Base-by-base conservation (phyloP, 139 green algal species). In the Chlorella sp. region DNA sequence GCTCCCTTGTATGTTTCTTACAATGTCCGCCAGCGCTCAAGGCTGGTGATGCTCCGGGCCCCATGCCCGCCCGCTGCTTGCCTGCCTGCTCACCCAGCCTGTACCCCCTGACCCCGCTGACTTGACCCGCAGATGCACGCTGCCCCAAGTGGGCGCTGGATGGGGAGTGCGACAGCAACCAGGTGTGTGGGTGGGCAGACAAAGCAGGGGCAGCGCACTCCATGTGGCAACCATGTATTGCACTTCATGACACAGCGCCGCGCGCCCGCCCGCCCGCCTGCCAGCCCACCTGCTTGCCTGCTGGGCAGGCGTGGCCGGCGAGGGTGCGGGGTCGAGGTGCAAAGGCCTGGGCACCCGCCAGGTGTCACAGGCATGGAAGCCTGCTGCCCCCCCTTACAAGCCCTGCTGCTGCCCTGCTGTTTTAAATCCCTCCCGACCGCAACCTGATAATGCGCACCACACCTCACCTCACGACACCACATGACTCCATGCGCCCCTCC, bases 151-250 rank as follows among this genome's bases (percentile, higher is more conserved):
- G 71, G 85, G 69, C 69, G 5, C n/a, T 16, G 3, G 68, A 40
- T 14, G 84, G 84, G 39, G 84, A 88, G 84, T 88, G 84, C 66
- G 84, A 88, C 66, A 66, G 32, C 34, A 88, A 88, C 84, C 84
- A 88, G 78, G 71, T 78, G 30, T 30, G 71, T 21, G 71, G n/a
- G 21, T 26, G 16, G 64, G 75, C 69, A 37, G 30, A 30, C 22
- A 36, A 14, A 24, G 68, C 18, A 14, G 21, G 64, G 21, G 24
- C 64, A 73, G 21, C 64, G 21, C 64, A 57, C 68, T 24, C 19
- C 68, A 34, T 76, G 68, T 19, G 60, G 68, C 19, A 34, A 30
- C 12, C 21, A 30, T 76, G 18, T 5, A 19, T 76, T 5, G 19
- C 32, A 15, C 37, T 3, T 39, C 71, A 39, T 40, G 71, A 37